These are phyloP conservation scores for Rhodofomes roseus DNA, from an alignment of 1,284 basidiomycete species.

Conservation along the genomic window DNA sequence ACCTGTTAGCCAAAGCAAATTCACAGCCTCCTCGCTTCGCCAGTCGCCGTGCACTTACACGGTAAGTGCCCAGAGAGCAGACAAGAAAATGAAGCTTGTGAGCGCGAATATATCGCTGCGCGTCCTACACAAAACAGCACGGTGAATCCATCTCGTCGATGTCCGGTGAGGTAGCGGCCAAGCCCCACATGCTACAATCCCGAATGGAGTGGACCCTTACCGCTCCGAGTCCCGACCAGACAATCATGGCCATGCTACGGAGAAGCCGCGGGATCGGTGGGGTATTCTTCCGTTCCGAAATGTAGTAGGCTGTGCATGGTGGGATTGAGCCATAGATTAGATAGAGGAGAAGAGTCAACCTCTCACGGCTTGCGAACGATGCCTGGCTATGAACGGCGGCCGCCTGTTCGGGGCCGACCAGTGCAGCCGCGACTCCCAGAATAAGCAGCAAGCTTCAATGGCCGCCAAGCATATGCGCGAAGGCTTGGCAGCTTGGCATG, in stretches of 20 bases:
- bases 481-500: constrained; percentile 2
- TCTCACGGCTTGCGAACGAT: background rate
- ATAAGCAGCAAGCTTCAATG: background rate
- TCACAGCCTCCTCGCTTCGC: background rate
- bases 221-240: background rate
- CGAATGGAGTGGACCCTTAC: background rate
- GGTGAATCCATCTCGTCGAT: too few relatives aligned
- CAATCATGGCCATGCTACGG: background rate
- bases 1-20: background rate
- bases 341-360: background rate
- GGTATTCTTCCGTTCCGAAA: background rate
- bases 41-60: background rate
- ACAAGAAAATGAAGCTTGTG: too few relatives aligned
- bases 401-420: background rate
- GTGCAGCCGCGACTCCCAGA: background rate
- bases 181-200: background rate
- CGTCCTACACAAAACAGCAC: too few relatives aligned
- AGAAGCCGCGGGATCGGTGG: background rate
- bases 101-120: too few relatives aligned
- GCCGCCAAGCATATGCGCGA: background rate
- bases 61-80: too few relatives aligned
- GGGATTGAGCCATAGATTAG: background rate
- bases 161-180: too few relatives aligned
- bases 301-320: background rate
- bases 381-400: background rate